Evolutionary conservation across 768 basidiomycete species (phyloP).

Genomic region (Phallus indusiatus): DNA sequence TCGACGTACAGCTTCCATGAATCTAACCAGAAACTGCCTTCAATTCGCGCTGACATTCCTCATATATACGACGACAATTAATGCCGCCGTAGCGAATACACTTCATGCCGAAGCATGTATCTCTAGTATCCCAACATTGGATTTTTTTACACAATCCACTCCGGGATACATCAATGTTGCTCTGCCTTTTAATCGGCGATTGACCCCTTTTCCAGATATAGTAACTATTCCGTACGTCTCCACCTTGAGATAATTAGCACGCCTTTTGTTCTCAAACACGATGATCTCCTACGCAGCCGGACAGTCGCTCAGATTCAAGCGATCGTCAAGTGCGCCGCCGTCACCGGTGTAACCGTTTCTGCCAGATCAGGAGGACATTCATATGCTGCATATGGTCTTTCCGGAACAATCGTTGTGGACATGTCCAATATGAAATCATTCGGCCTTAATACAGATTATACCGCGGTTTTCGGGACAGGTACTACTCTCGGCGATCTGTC

Average conservation of each 20-base stretch:
- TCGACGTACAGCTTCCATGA: not conserved
- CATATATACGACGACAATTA: not conserved
- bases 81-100: not conserved
- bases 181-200: constrained; percentile 13
- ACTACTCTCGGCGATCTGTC: constrained; percentile 16
- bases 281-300: not conserved
- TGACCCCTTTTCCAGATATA: constrained; percentile 11
- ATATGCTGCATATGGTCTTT: constrained; percentile 17
- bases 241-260: not conserved
- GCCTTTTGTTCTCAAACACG: not conserved
- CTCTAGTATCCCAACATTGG: not conserved
- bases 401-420: constrained; percentile 18
- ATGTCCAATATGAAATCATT: constrained; percentile 15
- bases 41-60: not conserved
- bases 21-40: not conserved
- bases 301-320: constrained; percentile 6
- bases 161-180: constrained; percentile 8
- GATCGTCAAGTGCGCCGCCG: constrained; percentile 10
- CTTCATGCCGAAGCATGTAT: not conserved
- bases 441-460: constrained; percentile 12
- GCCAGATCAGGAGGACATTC: constrained; percentile 19
- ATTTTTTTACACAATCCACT: constrained; percentile 2
- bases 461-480: constrained; percentile 12
- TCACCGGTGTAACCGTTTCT: constrained; percentile 6
- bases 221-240: constrained; percentile 13